phyloP scores from a whole-genome alignment of 1,139 yeast species.

The Suhomyces guaymorum region DNA sequence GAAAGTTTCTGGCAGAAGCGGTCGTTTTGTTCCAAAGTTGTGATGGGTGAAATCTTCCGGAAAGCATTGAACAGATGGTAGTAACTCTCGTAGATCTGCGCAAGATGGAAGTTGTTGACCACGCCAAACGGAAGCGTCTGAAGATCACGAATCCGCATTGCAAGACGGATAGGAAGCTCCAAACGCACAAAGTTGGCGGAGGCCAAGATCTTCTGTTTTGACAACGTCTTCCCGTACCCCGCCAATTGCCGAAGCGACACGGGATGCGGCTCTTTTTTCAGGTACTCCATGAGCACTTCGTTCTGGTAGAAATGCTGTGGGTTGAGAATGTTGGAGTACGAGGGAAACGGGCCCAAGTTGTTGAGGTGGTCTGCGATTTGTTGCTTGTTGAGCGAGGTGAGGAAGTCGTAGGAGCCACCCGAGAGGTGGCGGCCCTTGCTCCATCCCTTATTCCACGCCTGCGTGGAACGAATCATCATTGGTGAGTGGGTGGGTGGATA shows the following conservation, averaged over 20 bases:
- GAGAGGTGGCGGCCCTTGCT: slow-evolving; percentile 3
- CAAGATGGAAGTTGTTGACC: slow-evolving; percentile 80
- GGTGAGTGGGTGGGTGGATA: not conserved
- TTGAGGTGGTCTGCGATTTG: slow-evolving; percentile 43
- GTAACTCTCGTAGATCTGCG: slow-evolving; percentile 85
- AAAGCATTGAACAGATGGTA: slow-evolving; percentile 84
- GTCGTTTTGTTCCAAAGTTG: slow-evolving; percentile 70
- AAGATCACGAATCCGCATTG: slow-evolving; percentile 74
- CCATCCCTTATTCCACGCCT: not conserved
- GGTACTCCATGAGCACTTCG: slow-evolving; percentile 66
- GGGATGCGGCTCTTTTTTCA: slow-evolving; percentile 73
- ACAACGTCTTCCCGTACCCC: slow-evolving; percentile 79
- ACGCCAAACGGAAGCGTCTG: slow-evolving; percentile 83
- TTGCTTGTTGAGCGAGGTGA: slow-evolving; percentile 31
- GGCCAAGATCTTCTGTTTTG: slow-evolving; percentile 73
- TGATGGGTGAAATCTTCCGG: slow-evolving; percentile 67
- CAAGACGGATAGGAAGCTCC: slow-evolving; percentile 81
- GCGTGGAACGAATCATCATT: slow-evolving; percentile 1
- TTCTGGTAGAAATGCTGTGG: slow-evolving; percentile 88
- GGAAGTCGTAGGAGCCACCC: slow-evolving; percentile 20
- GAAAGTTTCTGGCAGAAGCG: slow-evolving; percentile 65
- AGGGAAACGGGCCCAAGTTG: slow-evolving; percentile 47
- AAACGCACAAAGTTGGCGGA: slow-evolving; percentile 87
- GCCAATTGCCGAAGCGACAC: slow-evolving; percentile 86
- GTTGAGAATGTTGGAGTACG: slow-evolving; percentile 47